Conservation (phyloP, 768 basidiomycete genomes). For the Mycena kentingensis region DNA sequence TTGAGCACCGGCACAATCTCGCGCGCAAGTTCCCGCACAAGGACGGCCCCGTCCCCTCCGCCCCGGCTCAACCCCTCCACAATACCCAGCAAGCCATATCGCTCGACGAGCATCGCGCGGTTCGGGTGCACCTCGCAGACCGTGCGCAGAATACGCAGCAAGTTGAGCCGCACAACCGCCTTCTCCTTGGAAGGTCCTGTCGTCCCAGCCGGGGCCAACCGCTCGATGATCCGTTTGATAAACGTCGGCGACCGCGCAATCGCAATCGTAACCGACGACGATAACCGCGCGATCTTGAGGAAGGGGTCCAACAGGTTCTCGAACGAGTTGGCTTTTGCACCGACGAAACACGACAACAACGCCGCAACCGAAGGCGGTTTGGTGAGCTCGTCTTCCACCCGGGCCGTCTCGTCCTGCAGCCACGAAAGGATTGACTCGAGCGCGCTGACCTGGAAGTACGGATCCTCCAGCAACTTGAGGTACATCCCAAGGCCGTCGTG, state of each 20-base stretch:
- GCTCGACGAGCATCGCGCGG: conserved; percentile 75
- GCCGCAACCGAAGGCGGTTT: conserved; percentile 65
- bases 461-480: conserved; percentile 74
- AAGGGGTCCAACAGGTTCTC: conserved; percentile 92
- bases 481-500: conserved; percentile 88
- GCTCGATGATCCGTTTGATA: conserved; percentile 85
- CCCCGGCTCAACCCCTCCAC: conserved; percentile 79
- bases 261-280: conserved; percentile 68
- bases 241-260: conserved; percentile 79
- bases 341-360: conserved; percentile 77
- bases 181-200: conserved; percentile 42
- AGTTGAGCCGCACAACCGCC: conserved; percentile 87
- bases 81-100: conserved; percentile 78
- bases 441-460: conserved; percentile 91
- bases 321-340: conserved; percentile 85
- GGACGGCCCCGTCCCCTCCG: conserved; percentile 78
- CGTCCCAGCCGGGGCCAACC: conserved; percentile 60
- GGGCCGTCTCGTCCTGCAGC: conserved; percentile 93
- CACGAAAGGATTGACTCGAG: conserved; percentile 90
- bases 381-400: conserved; percentile 87
- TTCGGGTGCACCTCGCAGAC: conserved; percentile 93
- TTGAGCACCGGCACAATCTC: conserved; percentile 80
- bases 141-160: conserved; percentile 80
- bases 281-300: conserved; percentile 87
- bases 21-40: conserved; percentile 86